Percentiles rank a stretch among this genome's conserved stretches.
These are phyloP conservation scores for Cutaneotrichosporon sp. DNA, from an alignment of 1,284 basidiomycete genomes.

Conservation along the genomic window DNA sequence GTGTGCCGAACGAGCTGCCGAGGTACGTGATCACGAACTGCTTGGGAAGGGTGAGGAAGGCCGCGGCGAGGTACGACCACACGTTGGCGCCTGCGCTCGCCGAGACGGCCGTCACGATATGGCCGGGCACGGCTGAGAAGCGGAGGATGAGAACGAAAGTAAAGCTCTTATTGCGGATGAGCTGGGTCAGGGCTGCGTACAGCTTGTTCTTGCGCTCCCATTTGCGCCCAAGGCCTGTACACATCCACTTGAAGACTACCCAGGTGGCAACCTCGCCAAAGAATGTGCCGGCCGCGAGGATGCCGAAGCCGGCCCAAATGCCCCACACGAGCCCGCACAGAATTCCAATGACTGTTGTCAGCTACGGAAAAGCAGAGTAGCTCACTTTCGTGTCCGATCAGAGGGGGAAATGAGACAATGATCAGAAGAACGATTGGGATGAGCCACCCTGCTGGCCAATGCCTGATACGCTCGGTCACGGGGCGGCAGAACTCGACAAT, in stretches of 20 bases:
- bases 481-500: constrained; percentile 38
- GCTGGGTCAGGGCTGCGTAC: constrained; percentile 38
- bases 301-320: constrained; percentile 38
- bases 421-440: constrained; percentile 37
- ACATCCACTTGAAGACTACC: constrained; percentile 43
- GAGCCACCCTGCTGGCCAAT: constrained; percentile 42
- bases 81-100: constrained; percentile 43
- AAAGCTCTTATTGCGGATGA: constrained; percentile 46
- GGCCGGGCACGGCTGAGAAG: constrained; percentile 44
- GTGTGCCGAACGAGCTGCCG: constrained; percentile 36
- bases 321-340: constrained; percentile 42
- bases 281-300: constrained; percentile 44
- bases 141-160: constrained; percentile 42
- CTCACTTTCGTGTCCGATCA: constrained; percentile 41
- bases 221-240: constrained; percentile 37
- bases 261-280: constrained; percentile 42
- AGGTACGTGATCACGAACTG: constrained; percentile 44
- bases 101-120: constrained; percentile 44
- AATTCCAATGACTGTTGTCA: constrained; percentile 35
- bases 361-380: not conserved
- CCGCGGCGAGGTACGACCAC: constrained; percentile 39
- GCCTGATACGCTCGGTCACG: constrained; percentile 27
- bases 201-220: constrained; percentile 44
- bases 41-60: constrained; percentile 43
- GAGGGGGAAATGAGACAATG: constrained; percentile 35